Base-by-base conservation (phyloP, 257 asterid species). In the Solanum commersonii region DNA sequence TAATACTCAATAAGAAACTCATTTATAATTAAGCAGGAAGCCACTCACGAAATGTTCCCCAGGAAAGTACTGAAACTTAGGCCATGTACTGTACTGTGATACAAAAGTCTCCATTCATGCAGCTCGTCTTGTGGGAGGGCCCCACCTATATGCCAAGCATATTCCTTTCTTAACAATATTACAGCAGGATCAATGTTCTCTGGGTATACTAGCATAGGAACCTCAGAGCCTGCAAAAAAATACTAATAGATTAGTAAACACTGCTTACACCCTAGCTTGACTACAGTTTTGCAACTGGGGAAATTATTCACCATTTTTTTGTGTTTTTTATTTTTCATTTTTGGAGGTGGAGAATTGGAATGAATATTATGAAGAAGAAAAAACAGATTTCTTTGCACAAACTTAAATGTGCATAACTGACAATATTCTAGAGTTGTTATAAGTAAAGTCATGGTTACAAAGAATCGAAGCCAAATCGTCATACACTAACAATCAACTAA, bases 61-160 rank as follows among this genome's bases (percentile, higher is more conserved):
- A 96, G 91, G 87, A 96, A 96, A 81, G 99, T 96, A 90, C 92
- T 97, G 94, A 94, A 97, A 89, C 99, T 97, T 87, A 89, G 91
- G 63, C 98, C 99, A 88, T 96, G 96, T 73, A 94, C 83, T 37
- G 93, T 78, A 91, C 99, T 96, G 86, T 97, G 99, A 89, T 96
- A 97, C 87, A 94, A 87, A 88, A 97, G 99, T 89, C 92, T 94
- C 99, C 99, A 97, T 87, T 95, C 98, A 37, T 92, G 93, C 78
- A 93, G 91, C 82, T 94, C 98, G 23, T 86, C 85, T 33, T 90
- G 92, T 78, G 95, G 90, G 87, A 97, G 91, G 67, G 98, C 98
- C 73, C 98, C 99, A 52, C 96, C 96, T 86, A 97, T 93, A 90
- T 92, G 94, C 99, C 99, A 97, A 88, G 98, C 98, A 90, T 95